phyloP scores from a whole-genome alignment of 2,329 filamentous ascomycete genomes.

The Xylariaceae sp. region DNA sequence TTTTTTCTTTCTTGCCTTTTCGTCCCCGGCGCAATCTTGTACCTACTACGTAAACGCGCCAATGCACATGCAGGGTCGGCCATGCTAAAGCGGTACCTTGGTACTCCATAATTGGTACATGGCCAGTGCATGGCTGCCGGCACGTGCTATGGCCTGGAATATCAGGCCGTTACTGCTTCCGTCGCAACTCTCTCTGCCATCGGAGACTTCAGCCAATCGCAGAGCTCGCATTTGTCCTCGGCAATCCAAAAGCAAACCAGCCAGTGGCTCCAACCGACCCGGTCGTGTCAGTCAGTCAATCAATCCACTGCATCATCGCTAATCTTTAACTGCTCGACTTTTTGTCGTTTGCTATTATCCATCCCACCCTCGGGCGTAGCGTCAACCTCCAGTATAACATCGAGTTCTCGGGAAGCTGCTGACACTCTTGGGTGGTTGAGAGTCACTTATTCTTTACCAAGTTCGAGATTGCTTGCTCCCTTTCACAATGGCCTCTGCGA shows the following conservation, averaged over 20 bases:
- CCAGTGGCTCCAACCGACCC: slow-evolving; percentile 2
- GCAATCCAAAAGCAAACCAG: slow-evolving; percentile 47
- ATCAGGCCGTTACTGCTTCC: background rate
- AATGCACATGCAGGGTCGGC: too few relatives aligned
- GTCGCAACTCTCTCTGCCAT: slow-evolving; percentile 2
- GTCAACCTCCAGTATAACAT: background rate
- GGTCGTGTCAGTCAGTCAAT: slow-evolving; percentile 1
- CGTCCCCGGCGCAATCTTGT: too few relatives aligned
- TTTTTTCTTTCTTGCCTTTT: too few relatives aligned
- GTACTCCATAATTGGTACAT: too few relatives aligned
- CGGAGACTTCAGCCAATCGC: slow-evolving; percentile 49
- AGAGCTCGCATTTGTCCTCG: slow-evolving; percentile 56
- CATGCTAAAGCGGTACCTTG: too few relatives aligned
- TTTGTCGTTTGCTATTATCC: background rate
- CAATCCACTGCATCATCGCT: slow-evolving; percentile 38
- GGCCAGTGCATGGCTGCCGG: too few relatives aligned
- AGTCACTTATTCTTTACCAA: slow-evolving; percentile 30
- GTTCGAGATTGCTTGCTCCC: too few relatives aligned
- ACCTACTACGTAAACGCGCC: too few relatives aligned
- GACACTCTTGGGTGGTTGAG: slow-evolving; percentile 16
- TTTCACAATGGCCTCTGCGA: slow-evolving; percentile 61
- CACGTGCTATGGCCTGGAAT: too few relatives aligned
- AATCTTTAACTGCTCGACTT: slow-evolving; percentile 1
- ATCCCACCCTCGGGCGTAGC: slow-evolving; percentile 7
- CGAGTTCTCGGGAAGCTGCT: background rate